Conservation (phyloP, 352 stramenopile species). For the Globisporangium splendens region DNA sequence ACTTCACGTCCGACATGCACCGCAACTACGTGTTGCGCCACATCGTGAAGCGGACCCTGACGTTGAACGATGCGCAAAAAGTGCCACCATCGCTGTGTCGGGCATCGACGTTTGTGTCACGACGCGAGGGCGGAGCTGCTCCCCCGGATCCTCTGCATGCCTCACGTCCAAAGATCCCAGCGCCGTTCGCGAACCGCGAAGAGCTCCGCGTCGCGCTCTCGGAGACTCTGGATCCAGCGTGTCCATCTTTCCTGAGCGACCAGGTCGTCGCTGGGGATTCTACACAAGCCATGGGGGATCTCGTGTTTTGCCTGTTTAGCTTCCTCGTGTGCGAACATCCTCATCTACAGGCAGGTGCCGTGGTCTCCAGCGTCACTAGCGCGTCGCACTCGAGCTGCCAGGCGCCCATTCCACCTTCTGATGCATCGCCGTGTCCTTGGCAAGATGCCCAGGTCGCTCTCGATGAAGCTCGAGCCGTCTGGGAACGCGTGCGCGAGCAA, state of each 20-base stretch:
- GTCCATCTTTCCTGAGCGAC: conserved; percentile 34
- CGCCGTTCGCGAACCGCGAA: conserved; percentile 35
- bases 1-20: conserved; percentile 68
- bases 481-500: conserved; percentile 40
- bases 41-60: conserved; percentile 37
- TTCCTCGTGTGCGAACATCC: conserved; percentile 62
- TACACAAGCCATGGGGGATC: conserved; percentile 25
- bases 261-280: conserved; percentile 31
- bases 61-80: conserved; percentile 6
- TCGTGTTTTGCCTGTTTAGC: conserved; percentile 55
- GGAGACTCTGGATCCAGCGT: conserved; percentile 35
- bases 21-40: conserved; percentile 51
- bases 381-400: neutral
- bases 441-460: conserved; percentile 47
- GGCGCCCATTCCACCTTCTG: neutral
- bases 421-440: conserved; percentile 34
- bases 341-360: conserved; percentile 14
- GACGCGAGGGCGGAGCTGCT: neutral
- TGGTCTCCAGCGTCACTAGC: neutral
- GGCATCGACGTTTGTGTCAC: conserved; percentile 15
- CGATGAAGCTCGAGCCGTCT: conserved; percentile 38
- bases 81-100: neutral
- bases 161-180: neutral
- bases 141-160: too few species aligned
- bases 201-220: conserved; percentile 35